phyloP scores from a whole-genome alignment of 2,329 filamentous ascomycete species.

The Diaporthe ampelina region DNA sequence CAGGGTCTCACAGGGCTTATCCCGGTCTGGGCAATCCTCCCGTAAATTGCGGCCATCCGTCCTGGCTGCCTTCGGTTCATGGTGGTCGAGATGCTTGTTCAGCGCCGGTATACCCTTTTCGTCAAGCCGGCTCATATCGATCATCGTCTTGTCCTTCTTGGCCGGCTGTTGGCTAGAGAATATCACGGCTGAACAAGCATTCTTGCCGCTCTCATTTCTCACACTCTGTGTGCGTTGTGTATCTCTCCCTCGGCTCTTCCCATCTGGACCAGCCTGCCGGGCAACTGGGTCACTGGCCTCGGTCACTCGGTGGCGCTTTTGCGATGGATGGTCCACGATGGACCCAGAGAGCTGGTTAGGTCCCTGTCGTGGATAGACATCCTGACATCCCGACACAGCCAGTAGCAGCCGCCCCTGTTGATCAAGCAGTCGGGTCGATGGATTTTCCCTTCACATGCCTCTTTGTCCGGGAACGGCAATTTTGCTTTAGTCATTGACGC shows the following conservation, averaged over 20 bases:
- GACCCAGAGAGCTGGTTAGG: conserved; percentile 11
- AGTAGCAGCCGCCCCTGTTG: conserved; percentile 28
- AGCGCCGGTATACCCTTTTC: conserved; percentile 18
- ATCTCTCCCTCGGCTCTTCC: background rate
- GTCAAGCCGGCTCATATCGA: conserved; percentile 22
- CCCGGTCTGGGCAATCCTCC: conserved; percentile 26
- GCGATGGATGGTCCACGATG: background rate
- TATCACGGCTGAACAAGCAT: background rate
- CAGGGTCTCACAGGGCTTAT: conserved; percentile 25
- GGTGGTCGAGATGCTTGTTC: conserved; percentile 5
- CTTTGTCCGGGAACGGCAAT: conserved; percentile 1
- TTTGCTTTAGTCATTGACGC: conserved; percentile 17
- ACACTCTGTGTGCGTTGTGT: background rate
- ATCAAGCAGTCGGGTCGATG: conserved; percentile 21
- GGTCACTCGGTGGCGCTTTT: conserved; percentile 10
- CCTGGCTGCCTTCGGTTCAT: background rate
- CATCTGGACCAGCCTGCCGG: background rate
- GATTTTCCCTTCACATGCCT: conserved; percentile 29
- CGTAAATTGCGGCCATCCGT: conserved; percentile 7
- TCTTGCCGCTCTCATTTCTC: background rate
- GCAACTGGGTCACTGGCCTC: background rate
- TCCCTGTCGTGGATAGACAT: conserved; percentile 18
- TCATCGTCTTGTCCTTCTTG: conserved; percentile 30
- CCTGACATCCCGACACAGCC: background rate
- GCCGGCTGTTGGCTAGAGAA: conserved; percentile 14